Evolutionary conservation across 352 stramenopile genomes (phyloP), one percentile per base, ranked within the genome.

Genomic region (Phytopythium sindhum): DNA sequence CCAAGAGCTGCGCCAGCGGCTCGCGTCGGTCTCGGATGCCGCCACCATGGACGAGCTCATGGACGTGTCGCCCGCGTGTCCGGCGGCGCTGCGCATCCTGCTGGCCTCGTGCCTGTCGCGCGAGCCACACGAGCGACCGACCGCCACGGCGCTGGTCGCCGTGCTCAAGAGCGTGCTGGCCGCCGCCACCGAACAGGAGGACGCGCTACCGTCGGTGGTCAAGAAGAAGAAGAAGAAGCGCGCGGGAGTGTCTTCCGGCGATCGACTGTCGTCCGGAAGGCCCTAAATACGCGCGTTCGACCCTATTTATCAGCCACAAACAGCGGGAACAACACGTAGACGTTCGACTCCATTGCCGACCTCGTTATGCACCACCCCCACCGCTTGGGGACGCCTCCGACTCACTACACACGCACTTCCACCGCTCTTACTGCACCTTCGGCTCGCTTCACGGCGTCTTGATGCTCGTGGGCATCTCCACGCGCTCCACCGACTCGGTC

Each of bases 41-140:
- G 7, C 15, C 14, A 19, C 50, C 6, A 1, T 41, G 31, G 50
- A 39, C 28, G 19, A 28, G 28, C 29, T 45, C 19, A 58, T 42
- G 31, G 33, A 58, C 29, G 29, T 47, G 29, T 58, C 52, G 31
- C 29, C 29, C 52, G 52, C 11, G 29, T 58, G 52, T 47, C 52
- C 52, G 8, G 29, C 52, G 9, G 52, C 52, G 14, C 52, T 58
- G 28, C 52, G 33, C 6, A 42, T 58, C 52, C 29, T 58, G 2
- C n/a, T n/a, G 29, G 23, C 19, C 35, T 17, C 52, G 31, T 58
- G 52, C 31, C 52, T 58, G 52, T 58, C 52, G 2, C 52, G 2
- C 11, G 29, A 45, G 31, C 29, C 52, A 17, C 4, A 4, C 4
- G 52, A 58, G 33, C 52, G 52, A 0, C 52, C 52, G 21, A n/a